A percentile compares a stretch with the other conserved stretches of the same genome.
Evolutionary conservation across 202 grass and related monocot genomes (phyloP).

Genomic region (Dendrocalamus latiflorus): DNA sequence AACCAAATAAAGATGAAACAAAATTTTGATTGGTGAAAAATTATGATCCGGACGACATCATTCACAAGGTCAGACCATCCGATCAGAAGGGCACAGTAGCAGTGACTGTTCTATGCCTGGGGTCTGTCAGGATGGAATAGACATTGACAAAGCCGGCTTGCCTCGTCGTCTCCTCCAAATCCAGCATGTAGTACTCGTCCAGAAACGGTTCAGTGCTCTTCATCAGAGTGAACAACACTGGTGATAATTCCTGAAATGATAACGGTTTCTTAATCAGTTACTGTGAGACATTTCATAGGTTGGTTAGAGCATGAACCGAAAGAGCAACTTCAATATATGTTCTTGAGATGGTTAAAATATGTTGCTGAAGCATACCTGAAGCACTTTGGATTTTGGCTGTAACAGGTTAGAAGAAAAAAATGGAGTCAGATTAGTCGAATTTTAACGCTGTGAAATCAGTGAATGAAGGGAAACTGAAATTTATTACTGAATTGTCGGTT

Average conservation of each 20-base stretch:
- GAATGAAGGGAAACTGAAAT: not conserved
- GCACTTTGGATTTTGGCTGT: constrained; percentile 85
- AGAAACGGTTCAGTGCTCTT: constrained; percentile 89
- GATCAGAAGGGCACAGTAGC: constrained; percentile 55
- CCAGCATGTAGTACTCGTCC: constrained; percentile 79
- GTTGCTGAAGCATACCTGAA: constrained; percentile 49
- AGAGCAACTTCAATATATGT: not conserved
- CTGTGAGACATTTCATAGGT: not conserved
- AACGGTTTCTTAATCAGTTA: not conserved
- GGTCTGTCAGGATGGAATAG: constrained; percentile 55
- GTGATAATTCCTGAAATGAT: constrained; percentile 62
- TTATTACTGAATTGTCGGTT: constrained; percentile 75
- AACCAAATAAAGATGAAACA: not conserved
- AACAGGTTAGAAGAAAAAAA: not conserved
- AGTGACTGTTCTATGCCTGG: constrained; percentile 86
- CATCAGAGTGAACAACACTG: constrained; percentile 69
- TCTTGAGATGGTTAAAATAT: not conserved
- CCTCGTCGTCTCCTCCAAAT: constrained; percentile 60
- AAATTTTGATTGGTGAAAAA: not conserved
- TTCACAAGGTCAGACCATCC: not conserved
- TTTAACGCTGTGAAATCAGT: not conserved
- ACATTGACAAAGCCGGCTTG: constrained; percentile 59
- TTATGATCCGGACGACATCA: not conserved
- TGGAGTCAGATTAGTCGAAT: not conserved
- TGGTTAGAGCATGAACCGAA: not conserved